Percentiles rank a stretch among this genome's conserved stretches.
These are phyloP conservation scores for Cytauxzoon felis DNA, from an alignment of 169 alveolate species.

Conservation along the genomic window DNA sequence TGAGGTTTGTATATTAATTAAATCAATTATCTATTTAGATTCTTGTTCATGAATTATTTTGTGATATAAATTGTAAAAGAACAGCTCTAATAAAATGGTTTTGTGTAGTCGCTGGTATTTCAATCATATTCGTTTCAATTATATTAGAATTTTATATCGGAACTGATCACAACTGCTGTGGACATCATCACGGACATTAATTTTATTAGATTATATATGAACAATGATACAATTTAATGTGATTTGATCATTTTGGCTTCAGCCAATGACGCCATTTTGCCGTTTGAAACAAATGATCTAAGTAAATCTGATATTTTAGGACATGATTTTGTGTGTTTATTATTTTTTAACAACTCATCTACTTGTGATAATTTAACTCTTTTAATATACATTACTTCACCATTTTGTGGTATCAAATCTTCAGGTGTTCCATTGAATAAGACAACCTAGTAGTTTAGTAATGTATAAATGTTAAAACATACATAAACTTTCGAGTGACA, in stretches of 20 bases:
- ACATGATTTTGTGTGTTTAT: constrained; percentile 21
- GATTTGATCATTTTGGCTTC: background rate
- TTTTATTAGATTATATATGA: background rate
- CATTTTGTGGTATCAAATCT: background rate
- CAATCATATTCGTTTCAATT: constrained; percentile 20
- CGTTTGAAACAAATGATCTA: constrained; percentile 15
- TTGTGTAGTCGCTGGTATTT: constrained; percentile 12
- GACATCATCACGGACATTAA: background rate
- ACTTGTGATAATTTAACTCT: constrained; percentile 6
- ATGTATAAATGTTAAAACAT: constrained; percentile 1
- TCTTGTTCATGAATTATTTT: constrained; percentile 40
- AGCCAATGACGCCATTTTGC: constrained; percentile 15
- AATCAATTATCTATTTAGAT: too few relatives aligned
- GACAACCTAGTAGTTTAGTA: constrained; percentile 9
- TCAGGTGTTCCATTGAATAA: background rate
- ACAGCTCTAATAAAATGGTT: constrained; percentile 51
- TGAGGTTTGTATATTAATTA: too few relatives aligned
- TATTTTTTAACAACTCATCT: constrained; percentile 9
- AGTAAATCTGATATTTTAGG: constrained; percentile 11
- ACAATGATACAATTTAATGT: background rate
- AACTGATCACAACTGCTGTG: constrained; percentile 18
- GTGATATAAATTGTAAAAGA: constrained; percentile 31
- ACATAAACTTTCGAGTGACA: constrained; percentile 51
- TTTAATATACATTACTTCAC: constrained; percentile 7
- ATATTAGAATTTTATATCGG: constrained; percentile 19